Evolutionary conservation across 441 rosid genomes (phyloP).

Genomic region (Mallotus repandus): DNA sequence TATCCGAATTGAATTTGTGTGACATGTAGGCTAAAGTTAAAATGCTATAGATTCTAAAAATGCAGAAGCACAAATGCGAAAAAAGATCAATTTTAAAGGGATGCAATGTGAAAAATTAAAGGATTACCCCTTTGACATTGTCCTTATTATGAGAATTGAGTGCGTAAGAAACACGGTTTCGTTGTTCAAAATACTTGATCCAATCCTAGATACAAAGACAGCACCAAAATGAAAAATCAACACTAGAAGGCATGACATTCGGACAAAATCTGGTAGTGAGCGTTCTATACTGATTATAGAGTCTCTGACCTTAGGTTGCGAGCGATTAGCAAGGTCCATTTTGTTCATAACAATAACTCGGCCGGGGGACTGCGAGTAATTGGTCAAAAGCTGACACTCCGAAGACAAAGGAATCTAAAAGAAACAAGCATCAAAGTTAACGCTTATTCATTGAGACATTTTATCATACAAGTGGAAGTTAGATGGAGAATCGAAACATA

Average conservation of each 20-base stretch:
- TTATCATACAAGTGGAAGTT: conserved; percentile 22
- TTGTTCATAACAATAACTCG: conserved; percentile 57
- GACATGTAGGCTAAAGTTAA: too few species aligned
- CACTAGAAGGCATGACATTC: background rate
- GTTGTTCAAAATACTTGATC: conserved; percentile 45
- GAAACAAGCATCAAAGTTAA: background rate
- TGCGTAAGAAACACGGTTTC: conserved; percentile 42
- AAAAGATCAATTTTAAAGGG: background rate
- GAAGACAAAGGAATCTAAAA: conserved; percentile 60
- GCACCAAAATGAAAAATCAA: too few species aligned
- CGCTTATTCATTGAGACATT: conserved; percentile 23
- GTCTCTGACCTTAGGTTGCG: conserved; percentile 34
- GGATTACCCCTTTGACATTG: conserved; percentile 54
- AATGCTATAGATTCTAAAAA: too few species aligned
- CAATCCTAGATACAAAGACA: conserved; percentile 39
- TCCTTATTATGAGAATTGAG: conserved; percentile 77
- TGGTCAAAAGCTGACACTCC: conserved; percentile 42
- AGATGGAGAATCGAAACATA: conserved; percentile 14
- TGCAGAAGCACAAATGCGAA: too few species aligned
- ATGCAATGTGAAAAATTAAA: background rate
- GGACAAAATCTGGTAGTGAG: background rate
- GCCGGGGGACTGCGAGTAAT: conserved; percentile 25
- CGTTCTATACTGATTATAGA: background rate
- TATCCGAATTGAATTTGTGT: too few species aligned
- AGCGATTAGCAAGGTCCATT: conserved; percentile 61